Conservation (phyloP, 2,329 filamentous ascomycete species). For the Xylaria sp. region DNA sequence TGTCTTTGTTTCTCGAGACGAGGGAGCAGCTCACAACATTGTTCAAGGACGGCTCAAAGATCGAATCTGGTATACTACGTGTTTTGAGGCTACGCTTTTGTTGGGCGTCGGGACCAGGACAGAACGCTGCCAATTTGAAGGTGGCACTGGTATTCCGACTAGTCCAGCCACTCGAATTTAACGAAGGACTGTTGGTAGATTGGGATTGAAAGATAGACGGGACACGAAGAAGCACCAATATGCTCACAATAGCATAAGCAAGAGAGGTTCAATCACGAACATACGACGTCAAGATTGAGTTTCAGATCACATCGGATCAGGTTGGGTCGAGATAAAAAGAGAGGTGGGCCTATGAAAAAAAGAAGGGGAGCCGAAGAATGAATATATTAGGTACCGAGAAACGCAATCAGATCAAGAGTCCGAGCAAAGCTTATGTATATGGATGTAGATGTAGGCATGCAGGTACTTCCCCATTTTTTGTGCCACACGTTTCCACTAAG, state of each 20-base stretch:
- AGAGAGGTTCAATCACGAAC: conserved; percentile 7
- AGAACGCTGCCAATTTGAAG: background rate
- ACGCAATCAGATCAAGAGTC: conserved; percentile 6
- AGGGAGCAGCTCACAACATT: conserved; percentile 30
- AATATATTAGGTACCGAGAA: conserved; percentile 33
- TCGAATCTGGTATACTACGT: background rate
- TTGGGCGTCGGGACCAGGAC: background rate
- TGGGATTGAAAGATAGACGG: background rate
- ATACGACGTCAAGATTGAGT: conserved; percentile 11
- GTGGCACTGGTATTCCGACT: background rate
- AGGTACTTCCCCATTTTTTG: conserved; percentile 20
- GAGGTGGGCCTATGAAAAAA: background rate
- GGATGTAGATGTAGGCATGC: too few relatives aligned
- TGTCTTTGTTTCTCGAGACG: too few relatives aligned
- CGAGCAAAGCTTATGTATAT: conserved; percentile 5
- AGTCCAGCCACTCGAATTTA: background rate
- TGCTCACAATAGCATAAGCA: too few relatives aligned
- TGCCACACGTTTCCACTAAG: conserved; percentile 14
- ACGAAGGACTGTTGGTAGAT: background rate
- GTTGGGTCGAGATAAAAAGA: background rate
- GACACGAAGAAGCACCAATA: background rate
- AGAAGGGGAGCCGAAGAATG: conserved; percentile 18
- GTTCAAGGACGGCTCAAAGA: conserved; percentile 7
- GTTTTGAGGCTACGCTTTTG: background rate
- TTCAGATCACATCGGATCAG: conserved; percentile 23